Conservation (phyloP, 257 asterid genomes). For the Rehmannia glutinosa region DNA sequence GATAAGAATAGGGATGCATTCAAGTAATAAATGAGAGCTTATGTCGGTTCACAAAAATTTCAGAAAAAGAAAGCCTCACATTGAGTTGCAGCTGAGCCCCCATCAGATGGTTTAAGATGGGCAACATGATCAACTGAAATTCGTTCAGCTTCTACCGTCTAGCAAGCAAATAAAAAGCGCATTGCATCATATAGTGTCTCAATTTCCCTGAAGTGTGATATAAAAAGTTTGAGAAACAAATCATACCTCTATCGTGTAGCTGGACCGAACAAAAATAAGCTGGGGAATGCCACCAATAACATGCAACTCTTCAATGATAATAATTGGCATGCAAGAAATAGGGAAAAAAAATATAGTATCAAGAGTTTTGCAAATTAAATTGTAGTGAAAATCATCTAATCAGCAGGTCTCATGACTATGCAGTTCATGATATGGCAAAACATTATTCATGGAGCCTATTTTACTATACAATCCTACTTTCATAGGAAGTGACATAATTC, state of each 20-base stretch:
- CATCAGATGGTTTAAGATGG: slow-evolving; percentile 95
- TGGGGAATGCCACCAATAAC: slow-evolving; percentile 94
- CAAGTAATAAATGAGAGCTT: too few species aligned
- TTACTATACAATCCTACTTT: not conserved
- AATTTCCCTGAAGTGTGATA: slow-evolving; percentile 4
- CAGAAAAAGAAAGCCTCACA: slow-evolving; percentile 42
- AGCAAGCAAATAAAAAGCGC: slow-evolving; percentile 9
- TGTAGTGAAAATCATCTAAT: not conserved
- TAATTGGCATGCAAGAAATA: slow-evolving; percentile 18
- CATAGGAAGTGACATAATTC: not conserved
- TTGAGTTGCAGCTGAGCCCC: slow-evolving; percentile 99
- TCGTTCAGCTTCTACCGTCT: slow-evolving; percentile 97
- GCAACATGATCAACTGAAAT: slow-evolving; percentile 98
- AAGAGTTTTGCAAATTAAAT: not conserved
- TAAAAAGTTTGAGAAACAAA: slow-evolving; percentile 2
- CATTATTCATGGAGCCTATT: not conserved
- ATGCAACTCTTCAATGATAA: slow-evolving; percentile 64
- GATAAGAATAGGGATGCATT: not conserved
- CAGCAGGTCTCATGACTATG: not conserved
- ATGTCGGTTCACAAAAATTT: not conserved
- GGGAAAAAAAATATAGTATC: not conserved
- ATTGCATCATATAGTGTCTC: slow-evolving; percentile 6
- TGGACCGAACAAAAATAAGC: slow-evolving; percentile 82
- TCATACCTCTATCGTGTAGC: slow-evolving; percentile 88
- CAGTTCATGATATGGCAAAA: not conserved